Evolutionary conservation across 306 rosid genomes (phyloP), one percentile per base, ranked within the genome.

Genomic region (Myrica gale): DNA sequence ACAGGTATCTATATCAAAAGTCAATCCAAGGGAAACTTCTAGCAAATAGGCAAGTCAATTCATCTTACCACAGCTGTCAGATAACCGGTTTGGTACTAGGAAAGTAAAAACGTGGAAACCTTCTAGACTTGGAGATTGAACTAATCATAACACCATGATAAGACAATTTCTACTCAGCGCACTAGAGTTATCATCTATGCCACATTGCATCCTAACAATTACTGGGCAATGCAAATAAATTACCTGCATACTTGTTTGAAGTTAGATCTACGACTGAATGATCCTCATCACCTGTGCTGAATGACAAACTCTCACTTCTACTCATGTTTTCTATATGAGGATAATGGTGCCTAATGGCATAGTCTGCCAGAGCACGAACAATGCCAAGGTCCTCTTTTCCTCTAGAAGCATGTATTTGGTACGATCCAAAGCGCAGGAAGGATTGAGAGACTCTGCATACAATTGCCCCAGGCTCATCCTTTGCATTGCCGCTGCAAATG

Each of bases 191-290:
- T 46, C 43, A 69, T 7, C 23, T 16, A 20, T 68, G 60, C 44
- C 51, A 9, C 20, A 0, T 51, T 37, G 43, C 78, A 73, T 60
- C 43, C 37, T 69, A 56, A 54, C 26, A 61, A 73, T 43, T 37
- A 39, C 55, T 71, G 42, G 19, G 19, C 44, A 67, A 55, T 11
- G 53, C 60, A 72, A 73, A 7, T 66, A 23, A 11, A 19, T 72
- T 88, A 95, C 99, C 99, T 89, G 98, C 99, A 82, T 96, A 90
- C 87, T 96, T 92, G 85, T 96, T 96, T 69, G 96, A 96, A 44
- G 99, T 96, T 79, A 96, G 92, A 88, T 92, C 99, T 76, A 96
- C 97, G 50, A 92, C 88, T 32, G 91, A 85, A 84, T 85, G 85
- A 66, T 88, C 97, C 79, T 89, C 85, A 32, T 87, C 83, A 57